Evolutionary conservation across 257 asterid species (phyloP).

Genomic region (Handroanthus guayacan): DNA sequence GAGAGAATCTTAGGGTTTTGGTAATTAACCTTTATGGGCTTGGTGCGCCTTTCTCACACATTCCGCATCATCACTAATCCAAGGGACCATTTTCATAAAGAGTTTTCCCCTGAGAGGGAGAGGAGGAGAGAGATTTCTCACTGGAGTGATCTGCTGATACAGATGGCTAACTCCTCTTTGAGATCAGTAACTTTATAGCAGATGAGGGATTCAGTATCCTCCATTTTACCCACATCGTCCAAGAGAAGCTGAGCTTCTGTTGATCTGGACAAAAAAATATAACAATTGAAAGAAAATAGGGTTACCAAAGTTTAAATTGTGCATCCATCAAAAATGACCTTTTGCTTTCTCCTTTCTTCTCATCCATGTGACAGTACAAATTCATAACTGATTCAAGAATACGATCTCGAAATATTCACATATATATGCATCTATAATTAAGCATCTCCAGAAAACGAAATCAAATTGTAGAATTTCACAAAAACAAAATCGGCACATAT

Average conservation of each 20-base stretch:
- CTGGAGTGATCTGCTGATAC: neutral
- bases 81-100: no score
- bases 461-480: neutral
- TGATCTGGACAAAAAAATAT: neutral
- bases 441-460: no score
- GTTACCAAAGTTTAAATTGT: neutral
- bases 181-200: neutral
- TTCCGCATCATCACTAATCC: no score
- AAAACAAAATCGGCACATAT: neutral
- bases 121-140: no score
- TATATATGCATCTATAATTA: no score
- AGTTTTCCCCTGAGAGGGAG: no score
- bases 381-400: conserved; percentile 19
- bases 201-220: neutral
- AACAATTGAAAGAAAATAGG: neutral
- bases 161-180: neutral
- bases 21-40: no score
- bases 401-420: neutral
- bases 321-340: neutral
- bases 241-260: neutral
- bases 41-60: no score
- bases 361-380: neutral
- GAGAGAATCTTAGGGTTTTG: no score
- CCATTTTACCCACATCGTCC: neutral
- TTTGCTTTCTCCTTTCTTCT: conserved; percentile 8